Base-by-base conservation (phyloP, 257 asterid genomes). In the Solanum lycopersicoides region DNA sequence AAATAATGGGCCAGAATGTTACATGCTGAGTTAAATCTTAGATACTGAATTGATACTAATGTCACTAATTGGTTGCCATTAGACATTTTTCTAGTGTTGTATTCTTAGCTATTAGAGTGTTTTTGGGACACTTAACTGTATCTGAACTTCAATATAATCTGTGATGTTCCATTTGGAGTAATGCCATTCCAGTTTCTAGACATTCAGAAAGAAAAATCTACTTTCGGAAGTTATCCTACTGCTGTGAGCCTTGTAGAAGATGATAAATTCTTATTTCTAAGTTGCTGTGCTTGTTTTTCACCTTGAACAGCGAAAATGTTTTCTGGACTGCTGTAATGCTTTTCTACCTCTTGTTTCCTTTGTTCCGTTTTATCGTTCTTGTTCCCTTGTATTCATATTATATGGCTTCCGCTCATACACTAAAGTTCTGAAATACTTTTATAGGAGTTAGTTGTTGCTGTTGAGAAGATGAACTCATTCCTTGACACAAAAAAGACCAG, bases 371-470 rank as follows among this genome's bases (percentile, higher is more conserved):
- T 74, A 73, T 45, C 34, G 30, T 37, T 85, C 23, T 86, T 86
- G 32, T 85, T 87, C 74, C 84, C 71, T 41, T 56, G 65, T 30
- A 39, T 85, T 7, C 47, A 56, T 69, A 11, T 69, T 87, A 65
- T 87, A 53, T 84, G 45, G n/a, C 18, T 85, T 76, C 82, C 37
- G n/a, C 84, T 37, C 25, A 25, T 5, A 44, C 84, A 25, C 66
- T 15, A 15, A 80, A 80, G 84, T 80, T 35, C 42, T 80, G 84
- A 80, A 45, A 45, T 80, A 47, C 83, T 87, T 73, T n/a, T 65
- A 77, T 94, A 96, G 98, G 98, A 95, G 77, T 95, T 95, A 86
- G 28, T 86, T 82, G 88, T 47, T 83, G 98, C 96, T 21, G 94
- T 94, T 85, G 97, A 91, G 83, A 95, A 95, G 91, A 87, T 96